These are phyloP conservation scores for Macrolepiota albuminosa DNA, from an alignment of 768 basidiomycete species.

Conservation along the genomic window DNA sequence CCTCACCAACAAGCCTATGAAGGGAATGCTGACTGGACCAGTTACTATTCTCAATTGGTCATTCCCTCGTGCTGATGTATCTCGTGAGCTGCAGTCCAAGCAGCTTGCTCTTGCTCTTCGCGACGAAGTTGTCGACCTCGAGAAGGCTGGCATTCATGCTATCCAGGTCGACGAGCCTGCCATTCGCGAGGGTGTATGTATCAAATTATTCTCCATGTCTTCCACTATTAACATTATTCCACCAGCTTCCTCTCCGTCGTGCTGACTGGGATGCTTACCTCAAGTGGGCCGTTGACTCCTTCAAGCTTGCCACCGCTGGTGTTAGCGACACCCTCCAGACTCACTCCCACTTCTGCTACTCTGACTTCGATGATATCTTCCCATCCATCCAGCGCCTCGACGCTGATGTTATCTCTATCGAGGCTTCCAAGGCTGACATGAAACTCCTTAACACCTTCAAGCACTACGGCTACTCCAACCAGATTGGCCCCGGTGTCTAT, in stretches of 20 bases:
- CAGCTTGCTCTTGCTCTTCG: constrained; percentile 97
- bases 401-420: constrained; percentile 98
- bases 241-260: constrained; percentile 87
- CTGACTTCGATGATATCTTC: constrained; percentile 99
- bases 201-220: background rate
- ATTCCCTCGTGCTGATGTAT: constrained; percentile 98
- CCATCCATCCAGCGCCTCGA: constrained; percentile 94
- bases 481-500: constrained; percentile 97
- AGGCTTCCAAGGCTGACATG: constrained; percentile 98
- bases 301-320: constrained; percentile 96
- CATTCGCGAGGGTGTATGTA: constrained; percentile 92
- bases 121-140: constrained; percentile 96
- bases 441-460: constrained; percentile 96
- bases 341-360: constrained; percentile 99
- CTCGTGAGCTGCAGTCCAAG: constrained; percentile 95
- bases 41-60: constrained; percentile 99
- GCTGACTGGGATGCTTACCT: constrained; percentile 96
- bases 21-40: constrained; percentile 98
- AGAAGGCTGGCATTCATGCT: constrained; percentile 93
- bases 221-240: constrained; percentile 8
- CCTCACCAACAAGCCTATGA: constrained; percentile 91
- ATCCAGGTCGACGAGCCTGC: constrained; percentile 99
- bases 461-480: constrained; percentile 91
- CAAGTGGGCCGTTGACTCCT: constrained; percentile 97
- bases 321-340: constrained; percentile 92